Evolutionary conservation across 768 basidiomycete species (phyloP).

Genomic region (Dendrothele bispora): DNA sequence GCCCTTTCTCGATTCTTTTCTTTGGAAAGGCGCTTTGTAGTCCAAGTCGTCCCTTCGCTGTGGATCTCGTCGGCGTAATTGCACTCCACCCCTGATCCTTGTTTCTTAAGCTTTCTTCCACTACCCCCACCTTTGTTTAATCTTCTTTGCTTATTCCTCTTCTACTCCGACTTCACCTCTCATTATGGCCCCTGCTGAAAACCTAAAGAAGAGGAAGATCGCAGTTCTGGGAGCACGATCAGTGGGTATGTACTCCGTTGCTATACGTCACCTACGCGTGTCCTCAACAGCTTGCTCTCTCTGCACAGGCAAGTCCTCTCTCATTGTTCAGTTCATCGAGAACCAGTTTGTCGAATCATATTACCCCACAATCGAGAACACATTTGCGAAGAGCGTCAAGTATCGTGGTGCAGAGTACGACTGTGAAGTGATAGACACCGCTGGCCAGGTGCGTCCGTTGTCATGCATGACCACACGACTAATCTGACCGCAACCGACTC

Average conservation of each 20-base stretch:
- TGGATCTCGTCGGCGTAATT: slow-evolving; percentile 5
- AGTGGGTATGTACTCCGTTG: slow-evolving; percentile 61
- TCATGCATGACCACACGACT: not conserved
- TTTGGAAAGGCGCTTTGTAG: too few species aligned
- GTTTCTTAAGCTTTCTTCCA: not conserved
- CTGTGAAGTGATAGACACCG: slow-evolving; percentile 97
- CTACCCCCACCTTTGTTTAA: not conserved
- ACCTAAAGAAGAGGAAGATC: slow-evolving; percentile 82
- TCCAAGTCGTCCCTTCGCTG: too few species aligned
- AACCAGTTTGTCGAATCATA: slow-evolving; percentile 90
- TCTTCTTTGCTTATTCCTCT: not conserved
- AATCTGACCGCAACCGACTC: slow-evolving; percentile 5
- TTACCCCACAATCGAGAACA: slow-evolving; percentile 94
- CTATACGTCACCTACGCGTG: slow-evolving; percentile 10
- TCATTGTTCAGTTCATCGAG: slow-evolving; percentile 91
- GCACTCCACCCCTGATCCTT: not conserved
- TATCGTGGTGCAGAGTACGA: slow-evolving; percentile 91
- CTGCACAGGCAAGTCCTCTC: slow-evolving; percentile 84
- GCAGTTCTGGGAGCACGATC: slow-evolving; percentile 85
- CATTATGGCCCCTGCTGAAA: slow-evolving; percentile 10
- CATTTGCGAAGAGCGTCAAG: slow-evolving; percentile 80
- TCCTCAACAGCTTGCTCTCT: slow-evolving; percentile 9
- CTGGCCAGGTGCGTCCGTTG: slow-evolving; percentile 75
- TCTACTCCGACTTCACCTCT: not conserved
- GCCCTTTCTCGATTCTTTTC: not conserved